phyloP scores from a whole-genome alignment of 2,329 filamentous ascomycete species.

The Onygena corvina region DNA sequence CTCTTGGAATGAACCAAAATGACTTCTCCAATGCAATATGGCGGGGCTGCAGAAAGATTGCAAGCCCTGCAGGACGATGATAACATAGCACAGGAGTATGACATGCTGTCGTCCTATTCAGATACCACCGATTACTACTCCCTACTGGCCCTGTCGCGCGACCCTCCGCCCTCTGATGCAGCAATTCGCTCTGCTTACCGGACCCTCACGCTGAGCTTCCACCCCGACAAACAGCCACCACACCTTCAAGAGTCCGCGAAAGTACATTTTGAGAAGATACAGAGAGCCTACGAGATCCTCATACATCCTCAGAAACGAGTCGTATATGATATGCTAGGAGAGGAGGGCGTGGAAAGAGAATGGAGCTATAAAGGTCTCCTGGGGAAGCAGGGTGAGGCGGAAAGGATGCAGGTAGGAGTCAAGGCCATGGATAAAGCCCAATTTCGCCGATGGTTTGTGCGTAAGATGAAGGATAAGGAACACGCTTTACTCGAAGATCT shows the following conservation, averaged over 20 bases:
- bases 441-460: conserved; percentile 33
- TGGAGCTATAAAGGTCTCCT: conserved; percentile 20
- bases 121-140: conserved; percentile 30
- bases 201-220: conserved; percentile 33
- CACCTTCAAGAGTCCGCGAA: conserved; percentile 28
- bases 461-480: conserved; percentile 31
- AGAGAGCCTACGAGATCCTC: conserved; percentile 33
- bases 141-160: conserved; percentile 29
- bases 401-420: conserved; percentile 26
- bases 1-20: background rate
- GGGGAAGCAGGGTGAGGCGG: conserved; percentile 27
- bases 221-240: conserved; percentile 35
- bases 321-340: conserved; percentile 35
- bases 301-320: conserved; percentile 31
- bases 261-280: conserved; percentile 29
- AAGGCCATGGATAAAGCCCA: conserved; percentile 29
- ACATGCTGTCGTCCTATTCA: conserved; percentile 11
- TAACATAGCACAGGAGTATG: conserved; percentile 11
- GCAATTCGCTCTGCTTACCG: conserved; percentile 36
- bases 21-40: background rate
- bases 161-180: conserved; percentile 31
- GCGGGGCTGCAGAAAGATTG: background rate
- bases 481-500: conserved; percentile 27
- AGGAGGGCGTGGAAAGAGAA: conserved; percentile 30
- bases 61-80: conserved; percentile 3